Evolutionary conservation across 1,284 basidiomycete genomes (phyloP).

Genomic region (Singerocomus inundabilis): DNA sequence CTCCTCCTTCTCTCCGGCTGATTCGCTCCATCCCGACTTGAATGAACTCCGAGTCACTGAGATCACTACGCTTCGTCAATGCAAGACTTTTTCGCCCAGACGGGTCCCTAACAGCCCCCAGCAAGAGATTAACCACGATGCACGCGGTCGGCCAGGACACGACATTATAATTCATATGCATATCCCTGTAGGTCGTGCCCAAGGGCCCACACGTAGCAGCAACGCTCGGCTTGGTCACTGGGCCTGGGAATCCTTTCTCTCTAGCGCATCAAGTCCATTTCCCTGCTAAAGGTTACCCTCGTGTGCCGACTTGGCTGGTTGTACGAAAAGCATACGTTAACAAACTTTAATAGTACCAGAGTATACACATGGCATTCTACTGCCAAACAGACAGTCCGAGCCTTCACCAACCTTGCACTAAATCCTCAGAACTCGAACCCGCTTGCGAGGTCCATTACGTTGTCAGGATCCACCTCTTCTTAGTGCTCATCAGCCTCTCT

Average conservation of each 20-base stretch:
- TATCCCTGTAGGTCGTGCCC: slow-evolving; percentile 9
- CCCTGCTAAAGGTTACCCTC: neutral
- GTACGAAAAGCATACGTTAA: too few relatives aligned
- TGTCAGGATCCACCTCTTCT: slow-evolving; percentile 46
- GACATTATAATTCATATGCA: neutral
- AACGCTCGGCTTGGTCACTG: neutral
- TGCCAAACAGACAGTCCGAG: slow-evolving; percentile 11
- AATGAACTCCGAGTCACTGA: slow-evolving; percentile 20
- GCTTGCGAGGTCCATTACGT: slow-evolving; percentile 59
- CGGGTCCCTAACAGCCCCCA: neutral
- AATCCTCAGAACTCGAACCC: slow-evolving; percentile 35
- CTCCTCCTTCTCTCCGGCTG: slow-evolving; percentile 6
- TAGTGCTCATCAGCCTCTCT: slow-evolving; percentile 38
- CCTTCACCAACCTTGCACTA: neutral
- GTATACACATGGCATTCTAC: slow-evolving; percentile 1
- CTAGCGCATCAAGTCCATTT: neutral
- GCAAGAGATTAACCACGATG: slow-evolving; percentile 29
- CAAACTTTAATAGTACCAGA: too few relatives aligned
- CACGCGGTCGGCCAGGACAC: slow-evolving; percentile 19
- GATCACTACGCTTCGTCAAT: slow-evolving; percentile 12
- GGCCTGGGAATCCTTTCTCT: slow-evolving; percentile 10
- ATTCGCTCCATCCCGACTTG: slow-evolving; percentile 11
- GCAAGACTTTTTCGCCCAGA: neutral
- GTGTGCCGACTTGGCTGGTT: slow-evolving; percentile 4
- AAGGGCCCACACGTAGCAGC: slow-evolving; percentile 2